Evolutionary conservation across 352 stramenopile genomes (phyloP), one percentile per base, ranked within the genome.

Genomic region (Achlya hypogyna): DNA sequence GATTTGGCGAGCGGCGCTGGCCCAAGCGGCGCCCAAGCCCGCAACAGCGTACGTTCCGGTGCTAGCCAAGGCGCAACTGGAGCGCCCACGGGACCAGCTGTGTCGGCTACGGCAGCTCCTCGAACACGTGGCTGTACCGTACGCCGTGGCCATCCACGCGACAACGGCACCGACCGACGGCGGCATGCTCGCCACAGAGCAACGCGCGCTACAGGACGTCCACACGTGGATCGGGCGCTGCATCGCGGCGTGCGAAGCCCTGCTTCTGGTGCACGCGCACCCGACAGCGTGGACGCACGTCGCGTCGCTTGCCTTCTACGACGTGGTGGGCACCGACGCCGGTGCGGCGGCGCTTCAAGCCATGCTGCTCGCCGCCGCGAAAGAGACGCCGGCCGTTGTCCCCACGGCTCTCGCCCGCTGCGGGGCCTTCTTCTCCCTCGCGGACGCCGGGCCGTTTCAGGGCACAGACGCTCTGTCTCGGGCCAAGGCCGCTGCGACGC

Each of bases 401-500:
- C 34, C 34, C 22, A 23, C 20, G 8, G 38, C 51, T 3, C 42
- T 67, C 14, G 60, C 60, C 29, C 42, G 40, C 34, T 43, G 60
- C 22, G 3, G 20, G 16, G 12, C 60, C 22, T 67, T 67, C 42
- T 67, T 67, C 28, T 42, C 60, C 8, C 22, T 67, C 42, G 43
- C 12, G 47, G 60, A 67, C 51, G 60, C 60, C 8, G 60, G 38
- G 1, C 40, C 42, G 5, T 58, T 58, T 34, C 60, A 67, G 31
- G 60, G 60, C 43, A 28, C 47, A 23, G 28, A 60, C 40, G 51
- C 60, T 5, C 25, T 67, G n/a, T 9, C 60, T 1, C 18, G 28
- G 31, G 60, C 60, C 51, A 67, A 67, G 60, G 60, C 60, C 5
- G 60, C 60, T 20, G 60, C 25, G n/a, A 67, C 60, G 34, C 32